phyloP scores from a whole-genome alignment of 306 rosid genomes.

The Luffa aegyptiaca region DNA sequence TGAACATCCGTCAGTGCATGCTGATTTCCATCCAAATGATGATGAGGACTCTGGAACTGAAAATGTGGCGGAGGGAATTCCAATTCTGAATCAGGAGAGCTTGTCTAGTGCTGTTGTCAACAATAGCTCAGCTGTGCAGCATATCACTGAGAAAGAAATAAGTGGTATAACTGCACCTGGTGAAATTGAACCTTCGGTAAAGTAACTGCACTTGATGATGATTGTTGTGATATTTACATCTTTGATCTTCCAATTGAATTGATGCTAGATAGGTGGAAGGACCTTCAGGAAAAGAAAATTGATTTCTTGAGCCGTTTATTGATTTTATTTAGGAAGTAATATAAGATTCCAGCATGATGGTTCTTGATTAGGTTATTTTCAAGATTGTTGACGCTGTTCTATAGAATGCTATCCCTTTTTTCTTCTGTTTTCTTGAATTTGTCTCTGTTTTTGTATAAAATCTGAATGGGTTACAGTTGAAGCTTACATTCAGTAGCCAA shows the following conservation, averaged over 20 bases:
- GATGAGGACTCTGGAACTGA: slow-evolving; percentile 32
- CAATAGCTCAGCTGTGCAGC: slow-evolving; percentile 10
- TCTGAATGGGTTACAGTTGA: not conserved
- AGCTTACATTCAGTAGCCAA: not conserved
- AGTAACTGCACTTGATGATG: not conserved
- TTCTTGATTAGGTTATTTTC: not conserved
- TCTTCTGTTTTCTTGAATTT: not conserved
- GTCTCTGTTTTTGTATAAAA: not conserved
- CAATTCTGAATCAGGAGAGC: slow-evolving; percentile 27
- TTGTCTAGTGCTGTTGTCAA: slow-evolving; percentile 14
- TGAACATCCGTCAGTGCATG: slow-evolving; percentile 25
- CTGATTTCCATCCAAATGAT: slow-evolving; percentile 30
- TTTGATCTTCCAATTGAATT: not conserved
- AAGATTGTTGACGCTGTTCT: not conserved
- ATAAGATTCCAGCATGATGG: not conserved
- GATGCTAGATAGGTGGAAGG: not conserved
- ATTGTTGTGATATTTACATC: not conserved
- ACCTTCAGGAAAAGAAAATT: not conserved
- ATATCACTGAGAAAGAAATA: slow-evolving; percentile 18
- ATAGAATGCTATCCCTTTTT: not conserved
- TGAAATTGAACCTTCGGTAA: slow-evolving; percentile 37
- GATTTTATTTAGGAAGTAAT: not conserved
- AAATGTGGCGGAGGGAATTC: slow-evolving; percentile 13
- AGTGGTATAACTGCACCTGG: slow-evolving; percentile 15
- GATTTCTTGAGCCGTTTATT: not conserved